Conservation (phyloP, 352 stramenopile species). For the Phytophthora pluvialis region DNA sequence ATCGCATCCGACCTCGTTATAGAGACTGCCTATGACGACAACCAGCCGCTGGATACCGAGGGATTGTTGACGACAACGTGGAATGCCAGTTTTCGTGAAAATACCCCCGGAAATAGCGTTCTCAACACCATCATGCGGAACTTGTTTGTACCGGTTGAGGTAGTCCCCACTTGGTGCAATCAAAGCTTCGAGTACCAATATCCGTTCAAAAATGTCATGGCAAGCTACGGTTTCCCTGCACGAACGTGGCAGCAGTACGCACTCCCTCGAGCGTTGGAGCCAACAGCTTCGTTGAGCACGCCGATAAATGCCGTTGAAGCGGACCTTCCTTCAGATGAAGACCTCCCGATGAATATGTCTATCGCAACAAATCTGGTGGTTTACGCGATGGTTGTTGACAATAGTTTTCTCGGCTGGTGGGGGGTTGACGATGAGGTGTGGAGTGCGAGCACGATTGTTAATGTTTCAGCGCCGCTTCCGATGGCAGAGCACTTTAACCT, state of each 20-base stretch:
- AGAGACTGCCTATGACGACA: background rate
- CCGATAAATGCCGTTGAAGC: slow-evolving; percentile 3
- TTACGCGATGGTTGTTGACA: slow-evolving; percentile 9
- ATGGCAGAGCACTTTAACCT: slow-evolving; percentile 19
- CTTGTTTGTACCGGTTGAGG: background rate
- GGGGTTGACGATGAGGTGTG: background rate
- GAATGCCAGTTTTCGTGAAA: background rate
- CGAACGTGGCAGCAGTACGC: slow-evolving; percentile 15
- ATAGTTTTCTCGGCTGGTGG: slow-evolving; percentile 17
- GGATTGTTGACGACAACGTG: background rate
- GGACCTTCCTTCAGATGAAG: background rate
- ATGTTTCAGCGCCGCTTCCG: background rate
- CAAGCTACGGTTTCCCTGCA: slow-evolving; percentile 10
- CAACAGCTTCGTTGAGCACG: slow-evolving; percentile 6
- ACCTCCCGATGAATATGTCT: slow-evolving; percentile 3
- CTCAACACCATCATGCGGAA: slow-evolving; percentile 6
- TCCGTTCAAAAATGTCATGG: slow-evolving; percentile 10
- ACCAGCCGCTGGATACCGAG: background rate
- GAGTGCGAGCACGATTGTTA: background rate
- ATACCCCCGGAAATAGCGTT: slow-evolving; percentile 5
- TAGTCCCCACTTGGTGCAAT: slow-evolving; percentile 9
- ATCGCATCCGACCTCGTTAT: background rate
- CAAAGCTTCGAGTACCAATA: background rate
- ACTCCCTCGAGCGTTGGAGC: slow-evolving; percentile 2
- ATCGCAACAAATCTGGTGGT: slow-evolving; percentile 17